Evolutionary conservation across 2,329 filamentous ascomycete species (phyloP), one percentile per base, ranked within the genome.

Genomic region (Microcyclospora pomicola): DNA sequence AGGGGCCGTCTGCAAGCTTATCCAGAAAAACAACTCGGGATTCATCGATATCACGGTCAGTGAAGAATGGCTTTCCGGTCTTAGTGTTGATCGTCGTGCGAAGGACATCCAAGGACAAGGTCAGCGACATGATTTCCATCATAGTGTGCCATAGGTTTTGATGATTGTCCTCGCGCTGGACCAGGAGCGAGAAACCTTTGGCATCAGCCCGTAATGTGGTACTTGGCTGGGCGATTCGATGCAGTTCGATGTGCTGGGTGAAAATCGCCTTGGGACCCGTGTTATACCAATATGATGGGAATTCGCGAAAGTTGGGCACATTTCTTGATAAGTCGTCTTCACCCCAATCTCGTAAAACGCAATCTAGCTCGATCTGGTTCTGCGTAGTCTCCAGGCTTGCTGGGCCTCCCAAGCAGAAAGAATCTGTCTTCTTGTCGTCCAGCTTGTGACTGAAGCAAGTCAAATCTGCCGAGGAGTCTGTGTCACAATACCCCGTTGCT

Each of bases 111-210:
- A 42, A 13, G 14, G 40, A 42, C 29, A 42, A 5, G 10, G 36
- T 39, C 24, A 42, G 27, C 12, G 40, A 42, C 40, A 42, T 42
- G 32, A 42, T 39, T 31, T 42, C 27, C 40, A 42, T 42, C 13
- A 42, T 27, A 9, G 31, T 28, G 19, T 42, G 40, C 40, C 40
- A 42, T n/a, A 42, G 19, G 24, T 42, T 42, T 5, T 15, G 19
- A 15, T 30, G 32, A 15, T 35, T 38, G 13, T 42, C 33, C 32
- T 42, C 40, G 11, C 40, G 36, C 24, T 42, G 31, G 7, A 42
- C 35, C 16, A 39, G 15, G 11, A 42, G 29, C 13, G 24, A 33
- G 15, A 35, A 27, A 7, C 35, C 36, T 15, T 24, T 31, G 2
- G 16, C 12, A 11, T 36, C 33, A n/a, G 16, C 6, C 11, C 14